Base-by-base conservation (phyloP, 2,329 filamentous ascomycete genomes). In the Thermomyces lanuginosus region DNA sequence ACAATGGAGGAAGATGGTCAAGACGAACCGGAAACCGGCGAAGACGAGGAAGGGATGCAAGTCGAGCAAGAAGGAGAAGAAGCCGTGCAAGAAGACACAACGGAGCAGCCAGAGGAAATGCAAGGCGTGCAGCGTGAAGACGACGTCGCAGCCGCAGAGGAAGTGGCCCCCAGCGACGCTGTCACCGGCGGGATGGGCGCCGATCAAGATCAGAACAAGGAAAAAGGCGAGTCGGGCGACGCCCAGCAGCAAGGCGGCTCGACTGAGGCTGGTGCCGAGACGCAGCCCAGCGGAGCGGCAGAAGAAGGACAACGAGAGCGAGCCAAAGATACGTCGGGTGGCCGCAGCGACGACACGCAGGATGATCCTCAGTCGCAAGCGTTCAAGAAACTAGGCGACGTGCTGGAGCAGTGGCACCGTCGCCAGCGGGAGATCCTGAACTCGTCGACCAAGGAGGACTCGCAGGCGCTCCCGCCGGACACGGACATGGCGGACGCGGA, bases 371-470 rank as follows among this genome's bases (percentile, higher is more conserved):
- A 68, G 27, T 58, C 61, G 23, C 72, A 89, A 39, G 79, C 83
- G 1, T 92, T 93, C 64, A 89, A 89, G 57, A 91, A 92, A 45
- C 69, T 98, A 16, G 89, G 89, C 12, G 83, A 98, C 56, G 77
- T 82, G 4, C 63, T 98, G 16, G 84, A 95, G 49, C 72, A 76
- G 41, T 98, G 84, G 81, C 84, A 95, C 51, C 71, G 80, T 32
- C 80, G 83, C 44, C 80, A 91, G 43, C 71, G 70, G 24, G 77
- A 92, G 35, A 95, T 98, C 40, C 60, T 68, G 46, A 66, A 76
- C 31, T 56, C 66, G 4, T 54, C 56, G 2, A 60, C 70, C 28
- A 56, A 65, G 19, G 56, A 72, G 28, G 53, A 63, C 21, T 52
- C 51, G 11, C 63, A 70, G 24, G 61, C 66, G 16, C 54, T 69